These are phyloP conservation scores for Metschnikowia noctiluminum DNA, from an alignment of 805 yeast species.

Conservation along the genomic window DNA sequence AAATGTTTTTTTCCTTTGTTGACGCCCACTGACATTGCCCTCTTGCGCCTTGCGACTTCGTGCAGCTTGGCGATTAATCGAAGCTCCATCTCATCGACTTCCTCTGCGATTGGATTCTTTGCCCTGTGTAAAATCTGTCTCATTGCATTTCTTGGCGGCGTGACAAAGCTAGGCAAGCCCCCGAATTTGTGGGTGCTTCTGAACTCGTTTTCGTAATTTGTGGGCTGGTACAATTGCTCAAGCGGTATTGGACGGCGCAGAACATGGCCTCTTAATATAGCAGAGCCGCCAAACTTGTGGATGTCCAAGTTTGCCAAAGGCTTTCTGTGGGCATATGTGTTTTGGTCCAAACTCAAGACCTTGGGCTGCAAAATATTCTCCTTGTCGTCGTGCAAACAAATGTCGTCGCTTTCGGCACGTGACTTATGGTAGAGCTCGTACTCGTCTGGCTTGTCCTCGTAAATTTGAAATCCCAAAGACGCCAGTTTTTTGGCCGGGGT, in stretches of 20 bases:
- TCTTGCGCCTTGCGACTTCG: slow-evolving; percentile 22
- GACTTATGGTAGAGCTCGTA: slow-evolving; percentile 13
- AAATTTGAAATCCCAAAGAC: slow-evolving; percentile 15
- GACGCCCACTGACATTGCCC: slow-evolving; percentile 39
- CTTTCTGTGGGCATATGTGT: slow-evolving; percentile 14
- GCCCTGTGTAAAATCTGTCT: slow-evolving; percentile 22
- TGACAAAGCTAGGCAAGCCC: slow-evolving; percentile 29
- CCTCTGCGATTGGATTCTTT: not conserved
- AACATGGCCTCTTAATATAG: slow-evolving; percentile 10
- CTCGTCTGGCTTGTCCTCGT: slow-evolving; percentile 17
- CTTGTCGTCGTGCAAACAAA: slow-evolving; percentile 30
- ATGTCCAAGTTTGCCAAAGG: slow-evolving; percentile 30
- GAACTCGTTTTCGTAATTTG: slow-evolving; percentile 26
- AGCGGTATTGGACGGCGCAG: slow-evolving; percentile 18
- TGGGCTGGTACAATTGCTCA: slow-evolving; percentile 29
- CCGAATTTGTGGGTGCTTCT: slow-evolving; percentile 30
- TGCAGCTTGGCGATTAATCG: slow-evolving; percentile 21
- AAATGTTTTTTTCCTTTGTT: slow-evolving; percentile 34
- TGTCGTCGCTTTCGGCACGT: slow-evolving; percentile 1
- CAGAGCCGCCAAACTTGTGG: slow-evolving; percentile 30
- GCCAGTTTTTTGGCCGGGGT: slow-evolving; percentile 2
- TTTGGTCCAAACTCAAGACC: slow-evolving; percentile 12
- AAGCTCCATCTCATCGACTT: slow-evolving; percentile 19
- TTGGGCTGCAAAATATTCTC: slow-evolving; percentile 40
- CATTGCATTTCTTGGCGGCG: slow-evolving; percentile 31